phyloP scores from a whole-genome alignment of 495 filamentous ascomycete genomes.

The Bombardia bombarda region DNA sequence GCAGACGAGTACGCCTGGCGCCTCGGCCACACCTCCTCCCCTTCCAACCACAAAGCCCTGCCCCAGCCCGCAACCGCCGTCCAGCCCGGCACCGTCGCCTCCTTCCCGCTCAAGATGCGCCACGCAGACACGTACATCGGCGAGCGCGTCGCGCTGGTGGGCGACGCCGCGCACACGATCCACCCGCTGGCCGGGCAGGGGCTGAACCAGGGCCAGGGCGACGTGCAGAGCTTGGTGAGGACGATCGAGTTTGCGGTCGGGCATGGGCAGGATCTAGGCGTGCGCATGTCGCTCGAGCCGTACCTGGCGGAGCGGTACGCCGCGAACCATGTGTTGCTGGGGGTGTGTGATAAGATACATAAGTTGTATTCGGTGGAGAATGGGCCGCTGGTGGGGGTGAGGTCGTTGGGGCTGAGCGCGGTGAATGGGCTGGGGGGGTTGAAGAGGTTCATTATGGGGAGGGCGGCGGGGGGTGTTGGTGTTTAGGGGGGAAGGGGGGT shows the following conservation, averaged over 20 bases:
- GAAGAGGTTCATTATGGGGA: conserved; percentile 83
- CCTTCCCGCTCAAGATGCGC: conserved; percentile 83
- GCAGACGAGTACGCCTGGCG: conserved; percentile 77
- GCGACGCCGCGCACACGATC: conserved; percentile 90
- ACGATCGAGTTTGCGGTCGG: conserved; percentile 69
- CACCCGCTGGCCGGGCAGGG: conserved; percentile 94
- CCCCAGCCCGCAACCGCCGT: conserved; percentile 51
- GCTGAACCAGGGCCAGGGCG: conserved; percentile 85
- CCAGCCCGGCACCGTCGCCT: conserved; percentile 74
- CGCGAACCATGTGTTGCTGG: conserved; percentile 76
- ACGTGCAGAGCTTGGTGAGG: conserved; percentile 66
- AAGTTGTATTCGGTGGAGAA: conserved; percentile 76
- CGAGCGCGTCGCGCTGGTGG: conserved; percentile 79
- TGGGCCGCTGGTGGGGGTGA: conserved; percentile 66
- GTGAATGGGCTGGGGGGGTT: conserved; percentile 70
- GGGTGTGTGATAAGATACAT: conserved; percentile 87
- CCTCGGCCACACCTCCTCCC: conserved; percentile 53
- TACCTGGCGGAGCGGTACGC: conserved; percentile 75
- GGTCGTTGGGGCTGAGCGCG: conserved; percentile 67
- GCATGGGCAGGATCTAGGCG: conserved; percentile 76
- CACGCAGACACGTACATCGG: conserved; percentile 89
- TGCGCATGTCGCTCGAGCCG: conserved; percentile 60
- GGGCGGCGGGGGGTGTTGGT: too few species aligned
- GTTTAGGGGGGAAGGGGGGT: too few species aligned
- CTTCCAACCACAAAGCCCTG: conserved; percentile 36